These are phyloP conservation scores for Stemphylium beticola DNA, from an alignment of 2,329 filamentous ascomycete genomes.

Conservation along the genomic window DNA sequence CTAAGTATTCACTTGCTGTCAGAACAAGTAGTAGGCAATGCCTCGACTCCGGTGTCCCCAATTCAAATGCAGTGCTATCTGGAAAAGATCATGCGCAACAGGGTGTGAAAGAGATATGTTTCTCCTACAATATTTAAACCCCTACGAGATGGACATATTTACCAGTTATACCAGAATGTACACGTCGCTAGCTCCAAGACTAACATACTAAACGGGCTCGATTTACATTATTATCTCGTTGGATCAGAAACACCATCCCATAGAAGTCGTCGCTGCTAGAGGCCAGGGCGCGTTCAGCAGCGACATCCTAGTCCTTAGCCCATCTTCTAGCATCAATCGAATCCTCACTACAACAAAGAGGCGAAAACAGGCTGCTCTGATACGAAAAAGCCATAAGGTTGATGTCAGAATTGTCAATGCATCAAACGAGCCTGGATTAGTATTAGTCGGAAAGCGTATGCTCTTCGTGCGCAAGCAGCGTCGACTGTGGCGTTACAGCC, in stretches of 20 bases:
- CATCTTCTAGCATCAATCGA: slow-evolving; percentile 88
- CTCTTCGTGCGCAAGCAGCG: slow-evolving; percentile 73
- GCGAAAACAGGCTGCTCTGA: slow-evolving; percentile 67
- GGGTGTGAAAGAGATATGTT: slow-evolving; percentile 78
- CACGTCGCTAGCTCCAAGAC: slow-evolving; percentile 80
- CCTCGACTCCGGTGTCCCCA: slow-evolving; percentile 55
- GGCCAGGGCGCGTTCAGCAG: slow-evolving; percentile 78
- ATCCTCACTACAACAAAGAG: slow-evolving; percentile 88
- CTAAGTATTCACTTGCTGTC: slow-evolving; percentile 80
- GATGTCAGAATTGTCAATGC: slow-evolving; percentile 87
- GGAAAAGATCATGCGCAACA: slow-evolving; percentile 78
- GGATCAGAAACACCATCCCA: background rate
- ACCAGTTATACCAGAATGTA: slow-evolving; percentile 85
- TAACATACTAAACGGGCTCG: slow-evolving; percentile 85
- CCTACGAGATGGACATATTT: slow-evolving; percentile 71
- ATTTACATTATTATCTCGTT: slow-evolving; percentile 82
- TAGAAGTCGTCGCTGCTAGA: slow-evolving; percentile 63
- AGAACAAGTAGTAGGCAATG: slow-evolving; percentile 67
- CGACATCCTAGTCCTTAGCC: no score
- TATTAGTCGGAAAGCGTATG: slow-evolving; percentile 82
- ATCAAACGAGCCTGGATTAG: slow-evolving; percentile 75
- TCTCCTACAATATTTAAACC: slow-evolving; percentile 78
- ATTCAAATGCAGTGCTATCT: slow-evolving; percentile 68
- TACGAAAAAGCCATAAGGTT: slow-evolving; percentile 64
- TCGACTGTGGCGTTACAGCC: slow-evolving; percentile 83